Evolutionary conservation across 2,329 filamentous ascomycete genomes (phyloP), one percentile per base, ranked within the genome.

Genomic region (Alternaria tenuissima): DNA sequence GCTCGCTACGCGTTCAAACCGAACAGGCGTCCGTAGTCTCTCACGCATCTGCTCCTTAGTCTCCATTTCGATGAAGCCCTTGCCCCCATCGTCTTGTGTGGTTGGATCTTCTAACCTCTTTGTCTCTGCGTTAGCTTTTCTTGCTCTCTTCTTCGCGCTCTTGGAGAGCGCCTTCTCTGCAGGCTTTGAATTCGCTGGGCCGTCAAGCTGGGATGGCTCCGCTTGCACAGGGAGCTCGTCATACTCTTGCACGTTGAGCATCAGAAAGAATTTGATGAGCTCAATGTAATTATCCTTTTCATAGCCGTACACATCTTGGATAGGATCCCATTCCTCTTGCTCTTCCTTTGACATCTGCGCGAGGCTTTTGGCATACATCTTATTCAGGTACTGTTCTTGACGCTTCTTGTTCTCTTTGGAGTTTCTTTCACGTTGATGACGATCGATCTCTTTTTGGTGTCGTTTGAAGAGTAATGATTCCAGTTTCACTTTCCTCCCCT

Each of bases 401-500:
- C 77, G 76, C 63, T 76, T 78, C 56, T 79, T 69, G 18, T 22
- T 41, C 18, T 41, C 39, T 22, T 9, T 41, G 18, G 39, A 12
- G 11, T 18, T 22, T 18, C 79, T 65, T n/a, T 76, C 76, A 12
- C 71, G 73, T 42, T 81, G 70, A 28, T 80, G 79, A n/a, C 73
- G 68, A 46, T 81, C 67, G 41, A 81, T 67, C 42, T 82, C 81
- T 59, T 81, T 82, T 71, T 77, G 80, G 11, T 41, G 39, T 22
- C 39, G 18, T 14, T 22, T 41, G 39, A 41, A 41, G 9, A 41
- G 39, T 41, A 80, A 77, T 3, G 82, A 80, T 64, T 85, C 83
- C 36, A 79, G 74, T 65, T 84, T 83, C 52, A 84, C 75, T 63
- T 83, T 84, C 70, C 81, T 82, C 46, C 80, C 80, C 66, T 85